A percentile compares a stretch with the other conserved stretches of the same genome.
These are phyloP conservation scores for Penicillium janthinellum DNA, from an alignment of 2,329 filamentous ascomycete genomes.

Conservation along the genomic window DNA sequence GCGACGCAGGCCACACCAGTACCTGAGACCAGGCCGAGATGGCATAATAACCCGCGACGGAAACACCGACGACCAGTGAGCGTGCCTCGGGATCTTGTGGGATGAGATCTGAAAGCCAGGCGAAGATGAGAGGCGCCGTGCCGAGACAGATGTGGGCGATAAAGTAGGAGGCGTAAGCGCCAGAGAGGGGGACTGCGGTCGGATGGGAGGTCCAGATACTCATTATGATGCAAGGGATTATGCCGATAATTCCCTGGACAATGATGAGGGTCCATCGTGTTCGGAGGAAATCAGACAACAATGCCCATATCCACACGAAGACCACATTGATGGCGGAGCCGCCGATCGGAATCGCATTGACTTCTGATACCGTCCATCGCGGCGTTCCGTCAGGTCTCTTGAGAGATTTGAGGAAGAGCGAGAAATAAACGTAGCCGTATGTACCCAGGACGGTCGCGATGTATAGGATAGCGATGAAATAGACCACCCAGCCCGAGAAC, in stretches of 20 bases:
- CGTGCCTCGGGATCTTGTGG: constrained; percentile 55
- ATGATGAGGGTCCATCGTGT: constrained; percentile 57
- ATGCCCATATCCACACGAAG: constrained; percentile 58
- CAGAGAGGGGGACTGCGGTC: constrained; percentile 44
- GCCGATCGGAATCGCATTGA: constrained; percentile 54
- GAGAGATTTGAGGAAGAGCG: constrained; percentile 27
- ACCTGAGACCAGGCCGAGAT: constrained; percentile 57
- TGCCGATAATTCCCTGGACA: constrained; percentile 50
- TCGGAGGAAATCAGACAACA: constrained; percentile 53
- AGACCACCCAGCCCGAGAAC: constrained; percentile 49
- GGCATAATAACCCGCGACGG: constrained; percentile 54
- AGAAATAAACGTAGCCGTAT: constrained; percentile 46
- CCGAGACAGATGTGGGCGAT: constrained; percentile 53
- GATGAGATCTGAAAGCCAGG: constrained; percentile 56
- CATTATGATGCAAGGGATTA: constrained; percentile 56
- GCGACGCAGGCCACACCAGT: constrained; percentile 54
- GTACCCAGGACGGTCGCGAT: constrained; percentile 50
- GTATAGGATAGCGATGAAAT: constrained; percentile 51
- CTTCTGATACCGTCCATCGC: constrained; percentile 48
- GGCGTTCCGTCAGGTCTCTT: constrained; percentile 43
- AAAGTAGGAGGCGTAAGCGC: constrained; percentile 57
- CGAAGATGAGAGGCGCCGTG: constrained; percentile 56
- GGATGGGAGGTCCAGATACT: constrained; percentile 56
- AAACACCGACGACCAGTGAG: constrained; percentile 52
- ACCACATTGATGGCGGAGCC: constrained; percentile 53